A percentile compares a stretch with the other conserved stretches of the same genome.
phyloP scores from a whole-genome alignment of 306 rosid species.

The Aeschynomene evenia region DNA sequence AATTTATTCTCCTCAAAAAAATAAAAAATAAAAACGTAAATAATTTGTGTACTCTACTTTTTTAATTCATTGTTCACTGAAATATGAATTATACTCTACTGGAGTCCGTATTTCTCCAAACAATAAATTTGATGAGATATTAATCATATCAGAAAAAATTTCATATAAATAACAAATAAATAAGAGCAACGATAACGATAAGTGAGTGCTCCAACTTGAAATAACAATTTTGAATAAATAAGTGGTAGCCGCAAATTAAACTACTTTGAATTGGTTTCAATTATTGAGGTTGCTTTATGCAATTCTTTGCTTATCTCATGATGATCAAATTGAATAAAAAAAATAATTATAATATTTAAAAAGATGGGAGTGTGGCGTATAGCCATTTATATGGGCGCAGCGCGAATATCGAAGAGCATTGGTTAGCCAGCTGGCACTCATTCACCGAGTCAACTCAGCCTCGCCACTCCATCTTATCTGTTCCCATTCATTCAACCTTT shows the following conservation, averaged over 20 bases:
- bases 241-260: neutral
- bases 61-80: no score
- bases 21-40: no score
- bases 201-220: no score
- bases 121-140: no score
- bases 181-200: no score
- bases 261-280: neutral
- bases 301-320: neutral
- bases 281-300: neutral
- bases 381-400: neutral
- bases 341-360: neutral
- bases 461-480: neutral
- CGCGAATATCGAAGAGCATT: neutral
- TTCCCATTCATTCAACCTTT: neutral
- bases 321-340: neutral
- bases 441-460: constrained; percentile 2
- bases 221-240: no score
- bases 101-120: no score
- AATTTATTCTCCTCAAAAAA: no score
- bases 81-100: no score
- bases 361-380: neutral
- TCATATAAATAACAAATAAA: no score
- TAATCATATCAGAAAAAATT: no score
- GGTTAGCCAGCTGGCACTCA: neutral
- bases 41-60: no score